phyloP scores from a whole-genome alignment of 1,139 yeast genomes.

The Lodderomyces theae region DNA sequence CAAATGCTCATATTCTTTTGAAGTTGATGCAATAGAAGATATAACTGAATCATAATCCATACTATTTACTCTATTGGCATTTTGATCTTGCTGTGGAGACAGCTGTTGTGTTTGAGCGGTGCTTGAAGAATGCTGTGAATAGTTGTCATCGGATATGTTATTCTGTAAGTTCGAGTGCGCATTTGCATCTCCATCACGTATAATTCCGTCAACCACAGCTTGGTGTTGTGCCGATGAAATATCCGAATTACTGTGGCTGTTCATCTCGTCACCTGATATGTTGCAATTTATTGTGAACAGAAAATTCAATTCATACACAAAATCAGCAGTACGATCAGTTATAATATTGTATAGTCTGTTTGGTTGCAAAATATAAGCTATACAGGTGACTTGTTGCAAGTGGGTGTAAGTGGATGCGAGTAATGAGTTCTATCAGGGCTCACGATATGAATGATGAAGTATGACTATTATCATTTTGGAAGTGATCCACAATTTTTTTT shows the following conservation, averaged over 20 bases:
- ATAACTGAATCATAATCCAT: slow-evolving; percentile 13
- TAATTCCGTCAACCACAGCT: not conserved
- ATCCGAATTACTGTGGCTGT: slow-evolving; percentile 1
- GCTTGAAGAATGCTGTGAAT: slow-evolving; percentile 1
- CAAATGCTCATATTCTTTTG: not conserved
- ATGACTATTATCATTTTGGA: no score
- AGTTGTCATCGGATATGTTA: not conserved
- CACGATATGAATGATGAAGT: not conserved
- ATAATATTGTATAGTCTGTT: no score
- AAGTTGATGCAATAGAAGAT: slow-evolving; percentile 7
- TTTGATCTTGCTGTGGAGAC: slow-evolving; percentile 1
- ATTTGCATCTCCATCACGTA: not conserved
- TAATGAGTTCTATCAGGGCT: no score
- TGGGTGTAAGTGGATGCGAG: not conserved
- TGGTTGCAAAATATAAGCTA: no score
- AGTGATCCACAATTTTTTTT: slow-evolving; percentile 2
- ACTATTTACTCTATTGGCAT: slow-evolving; percentile 1
- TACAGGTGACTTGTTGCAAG: not conserved
- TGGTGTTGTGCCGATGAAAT: not conserved
- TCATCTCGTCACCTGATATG: slow-evolving; percentile 3
- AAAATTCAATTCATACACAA: not conserved
- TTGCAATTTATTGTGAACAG: not conserved
- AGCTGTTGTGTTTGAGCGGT: not conserved
- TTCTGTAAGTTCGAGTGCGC: not conserved
- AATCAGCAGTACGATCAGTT: no score